These are phyloP conservation scores for Suhomyces xylopsoci DNA, from an alignment of 805 yeast genomes.

Conservation along the genomic window DNA sequence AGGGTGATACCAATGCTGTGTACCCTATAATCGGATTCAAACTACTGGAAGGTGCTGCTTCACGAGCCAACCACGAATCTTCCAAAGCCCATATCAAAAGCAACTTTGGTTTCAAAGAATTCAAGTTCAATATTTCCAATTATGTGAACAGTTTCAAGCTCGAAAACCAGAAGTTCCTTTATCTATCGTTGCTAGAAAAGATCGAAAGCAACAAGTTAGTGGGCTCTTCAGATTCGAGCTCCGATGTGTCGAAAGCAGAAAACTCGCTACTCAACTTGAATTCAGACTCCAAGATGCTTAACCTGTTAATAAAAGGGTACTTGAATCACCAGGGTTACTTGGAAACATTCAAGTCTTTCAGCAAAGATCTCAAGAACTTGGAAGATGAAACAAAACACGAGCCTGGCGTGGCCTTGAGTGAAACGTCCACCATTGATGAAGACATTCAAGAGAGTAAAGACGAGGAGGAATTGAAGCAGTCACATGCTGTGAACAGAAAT, in stretches of 20 bases:
- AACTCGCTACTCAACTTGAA: conserved; percentile 10
- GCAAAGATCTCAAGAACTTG: conserved; percentile 27
- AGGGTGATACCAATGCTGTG: conserved; percentile 16
- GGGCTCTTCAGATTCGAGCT: conserved; percentile 1
- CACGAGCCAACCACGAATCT: conserved; percentile 2
- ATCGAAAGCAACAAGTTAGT: conserved; percentile 11
- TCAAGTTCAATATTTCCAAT: conserved; percentile 57
- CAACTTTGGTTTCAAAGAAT: conserved; percentile 57
- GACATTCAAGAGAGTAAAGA: conserved; percentile 9
- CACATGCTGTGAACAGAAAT: conserved; percentile 36
- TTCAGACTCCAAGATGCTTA: conserved; percentile 26
- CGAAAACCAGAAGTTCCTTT: conserved; percentile 18
- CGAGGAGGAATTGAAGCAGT: conserved; percentile 7
- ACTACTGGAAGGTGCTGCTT: conserved; percentile 18
- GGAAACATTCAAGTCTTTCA: conserved; percentile 33
- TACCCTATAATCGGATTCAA: conserved; percentile 36
- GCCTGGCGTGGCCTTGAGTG: background rate
- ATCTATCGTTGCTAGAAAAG: conserved; percentile 19
- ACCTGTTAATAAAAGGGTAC: conserved; percentile 36
- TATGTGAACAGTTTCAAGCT: conserved; percentile 48
- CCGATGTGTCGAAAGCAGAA: conserved; percentile 1
- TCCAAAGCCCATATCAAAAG: conserved; percentile 34
- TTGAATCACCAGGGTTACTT: conserved; percentile 38
- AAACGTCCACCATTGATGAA: background rate
- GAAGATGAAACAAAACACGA: conserved; percentile 9